phyloP scores from a whole-genome alignment of 202 grass and related monocot genomes.

The Schoenoplectus triqueter region DNA sequence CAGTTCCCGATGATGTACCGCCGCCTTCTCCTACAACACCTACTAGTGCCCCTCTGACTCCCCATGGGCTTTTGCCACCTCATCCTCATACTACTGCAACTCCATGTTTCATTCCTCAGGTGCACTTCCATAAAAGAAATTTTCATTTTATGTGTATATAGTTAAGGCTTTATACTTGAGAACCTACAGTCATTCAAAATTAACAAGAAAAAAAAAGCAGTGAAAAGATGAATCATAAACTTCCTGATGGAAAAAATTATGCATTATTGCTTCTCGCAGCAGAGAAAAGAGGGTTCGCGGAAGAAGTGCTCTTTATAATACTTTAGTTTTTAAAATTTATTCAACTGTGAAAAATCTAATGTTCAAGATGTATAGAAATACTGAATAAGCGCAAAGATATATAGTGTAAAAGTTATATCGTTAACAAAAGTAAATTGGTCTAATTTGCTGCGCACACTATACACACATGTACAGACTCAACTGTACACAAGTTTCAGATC shows the following conservation, averaged over 20 bases:
- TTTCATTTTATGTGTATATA: neutral
- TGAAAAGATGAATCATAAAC: neutral
- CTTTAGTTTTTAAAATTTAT: neutral
- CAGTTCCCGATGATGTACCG: conserved; percentile 10
- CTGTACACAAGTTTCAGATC: neutral
- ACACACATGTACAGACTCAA: neutral
- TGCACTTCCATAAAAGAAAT: neutral
- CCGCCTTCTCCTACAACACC: conserved; percentile 9
- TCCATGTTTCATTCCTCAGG: conserved; percentile 45
- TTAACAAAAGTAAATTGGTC: neutral
- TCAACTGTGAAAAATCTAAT: neutral
- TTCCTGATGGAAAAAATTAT: neutral
- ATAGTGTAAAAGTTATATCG: neutral
- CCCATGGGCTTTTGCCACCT: conserved; percentile 32
- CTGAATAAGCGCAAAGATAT: no score
- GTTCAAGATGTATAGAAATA: neutral
- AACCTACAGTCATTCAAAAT: neutral
- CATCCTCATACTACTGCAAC: conserved; percentile 46
- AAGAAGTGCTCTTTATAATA: neutral
- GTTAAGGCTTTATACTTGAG: neutral
- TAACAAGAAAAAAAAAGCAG: neutral
- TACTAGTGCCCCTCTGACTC: neutral
- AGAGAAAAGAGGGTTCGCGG: neutral
- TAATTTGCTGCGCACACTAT: neutral
- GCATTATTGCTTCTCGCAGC: neutral